Evolutionary conservation across 805 yeast species (phyloP), one percentile per base, ranked within the genome.

Genomic region (Zygoascus ofunaensis): DNA sequence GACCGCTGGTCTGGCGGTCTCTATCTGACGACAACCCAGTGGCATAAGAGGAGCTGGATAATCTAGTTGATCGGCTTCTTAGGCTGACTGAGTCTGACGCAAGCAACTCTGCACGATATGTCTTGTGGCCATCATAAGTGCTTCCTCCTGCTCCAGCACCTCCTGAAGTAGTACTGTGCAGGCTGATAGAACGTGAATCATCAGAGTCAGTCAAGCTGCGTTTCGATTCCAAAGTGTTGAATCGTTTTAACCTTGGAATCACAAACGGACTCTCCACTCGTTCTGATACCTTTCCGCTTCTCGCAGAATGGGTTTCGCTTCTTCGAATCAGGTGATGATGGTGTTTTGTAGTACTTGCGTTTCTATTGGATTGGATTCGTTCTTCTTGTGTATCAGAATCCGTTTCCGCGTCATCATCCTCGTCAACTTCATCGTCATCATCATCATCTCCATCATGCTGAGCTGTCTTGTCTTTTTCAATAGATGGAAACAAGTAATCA

Each of bases 401-500:
- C 18, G 23, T 22, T n/a, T n/a, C n/a, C n/a, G n/a, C n/a, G 23
- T 15, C 24, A 23, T 34, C 49, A n/a, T n/a, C n/a, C n/a, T n/a
- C n/a, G n/a, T n/a, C n/a, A n/a, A n/a, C n/a, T 2, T 44, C 50
- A 15, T 49, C 53, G 18, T 45, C 28, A 23, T 42, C 46, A 30
- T 32, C 34, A 15, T 36, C 42, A 4, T n/a, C 19, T 22, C 43
- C 22, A 38, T 15, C 28, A 40, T 44, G 19, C 34, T 36, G 19
- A 34, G 46, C 32, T 34, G n/a, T 7, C 43, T 45, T 22, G 20
- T 37, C 41, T 8, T 17, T 19, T 5, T 36, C 15, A 17, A 64
- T 65, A 21, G 70, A 64, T 0, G 94, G 94, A 63, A 86, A 82
- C n/a, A 82, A 63, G 64, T 85, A 89, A 15, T 70, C 65, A 55